Base-by-base conservation (phyloP, 805 yeast genomes). In the Ogataea trehalophila region DNA sequence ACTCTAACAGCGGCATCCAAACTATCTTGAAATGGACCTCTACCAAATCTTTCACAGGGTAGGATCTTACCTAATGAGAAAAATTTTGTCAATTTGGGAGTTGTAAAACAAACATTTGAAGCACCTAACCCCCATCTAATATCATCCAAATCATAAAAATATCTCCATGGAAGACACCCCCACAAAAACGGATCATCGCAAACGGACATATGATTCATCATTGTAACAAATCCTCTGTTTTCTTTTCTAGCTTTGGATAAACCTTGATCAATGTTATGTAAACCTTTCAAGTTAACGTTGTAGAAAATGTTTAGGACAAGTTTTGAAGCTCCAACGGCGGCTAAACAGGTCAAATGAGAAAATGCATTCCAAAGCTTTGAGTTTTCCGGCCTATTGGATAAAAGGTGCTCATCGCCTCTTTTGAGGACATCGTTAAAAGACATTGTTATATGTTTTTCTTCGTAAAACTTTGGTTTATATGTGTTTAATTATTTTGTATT, bases 61-160 rank as follows among this genome's bases (percentile, higher is more conserved):
- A 92, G 69, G n/a, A 90, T 84, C 66, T 91, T 91, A 2, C 99
- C 99, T 50, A 89, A 66, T 23, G 90, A 80, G 71, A 92, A 92
- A 61, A 89, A 91, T 18, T 60, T 73, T 8, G 81, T 66, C 2
- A 76, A 62, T 3, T 73, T 56, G 23, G 65, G 67, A 50, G 71
- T 77, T 22, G 80, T 76, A 66, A 94, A 92, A 62, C 98, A 92
- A 37, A 92, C 79, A 63, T 94, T 91, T 43, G 84, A 80, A 11
- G 99, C 99, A 0, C 95, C 99, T 46, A 94, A 72, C 5, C 97
- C 91, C 98, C 98, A 92, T 59, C 99, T 75, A 45, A 89, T 79
- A 45, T 79, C 76, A 52, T 81, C 85, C 16, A 86, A 68, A 47
- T 80, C 78, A 14, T 70, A 65, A 55, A 79, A 85, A 55, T 77